A percentile compares a stretch with the other conserved stretches of the same genome.
These are phyloP conservation scores for Amanita fuliginea DNA, from an alignment of 768 basidiomycete genomes.

Conservation along the genomic window DNA sequence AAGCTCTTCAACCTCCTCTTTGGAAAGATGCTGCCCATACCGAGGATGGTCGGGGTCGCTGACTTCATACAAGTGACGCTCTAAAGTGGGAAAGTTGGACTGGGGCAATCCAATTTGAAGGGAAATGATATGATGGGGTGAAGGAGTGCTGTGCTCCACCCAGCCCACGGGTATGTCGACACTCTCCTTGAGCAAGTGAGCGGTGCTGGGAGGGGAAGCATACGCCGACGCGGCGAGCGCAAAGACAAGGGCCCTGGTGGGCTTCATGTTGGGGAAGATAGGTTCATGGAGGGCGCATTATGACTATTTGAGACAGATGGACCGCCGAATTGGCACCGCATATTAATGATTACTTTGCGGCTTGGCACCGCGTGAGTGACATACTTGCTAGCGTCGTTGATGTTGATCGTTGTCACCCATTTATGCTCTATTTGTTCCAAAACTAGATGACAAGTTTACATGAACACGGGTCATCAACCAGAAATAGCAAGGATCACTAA, in stretches of 20 bases:
- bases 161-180: constrained; percentile 35
- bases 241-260: background rate
- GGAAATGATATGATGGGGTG: constrained; percentile 32
- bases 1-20: constrained; percentile 53
- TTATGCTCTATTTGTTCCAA: too few species aligned
- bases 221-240: constrained; percentile 11
- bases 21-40: constrained; percentile 48
- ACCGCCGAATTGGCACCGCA: too few species aligned
- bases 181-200: constrained; percentile 18
- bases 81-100: constrained; percentile 34
- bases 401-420: too few species aligned
- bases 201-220: constrained; percentile 11
- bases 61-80: constrained; percentile 42
- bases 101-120: constrained; percentile 51
- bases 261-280: too few species aligned
- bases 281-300: too few species aligned
- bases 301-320: too few species aligned
- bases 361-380: too few species aligned
- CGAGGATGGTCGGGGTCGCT: constrained; percentile 42
- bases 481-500: too few species aligned
- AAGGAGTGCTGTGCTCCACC: constrained; percentile 31
- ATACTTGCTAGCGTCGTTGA: too few species aligned
- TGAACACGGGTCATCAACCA: too few species aligned
- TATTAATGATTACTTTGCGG: too few species aligned
- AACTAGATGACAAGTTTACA: too few species aligned